Evolutionary conservation across 2,329 filamentous ascomycete genomes (phyloP).

Genomic region (Hyphodiscus sp.): DNA sequence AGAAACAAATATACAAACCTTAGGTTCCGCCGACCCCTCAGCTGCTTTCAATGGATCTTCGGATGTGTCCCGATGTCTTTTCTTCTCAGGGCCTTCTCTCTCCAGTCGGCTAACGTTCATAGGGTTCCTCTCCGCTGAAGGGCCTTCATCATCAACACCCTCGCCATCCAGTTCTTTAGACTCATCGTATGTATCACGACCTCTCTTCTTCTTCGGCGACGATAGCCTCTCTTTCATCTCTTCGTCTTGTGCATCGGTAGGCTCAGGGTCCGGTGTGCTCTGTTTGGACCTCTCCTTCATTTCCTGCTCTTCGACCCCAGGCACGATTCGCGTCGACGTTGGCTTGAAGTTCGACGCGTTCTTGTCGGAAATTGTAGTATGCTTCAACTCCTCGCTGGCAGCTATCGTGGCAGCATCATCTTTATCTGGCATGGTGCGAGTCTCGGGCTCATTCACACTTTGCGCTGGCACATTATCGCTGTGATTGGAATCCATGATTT

Average conservation of each 20-base stretch:
- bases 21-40: conserved; percentile 17
- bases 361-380: conserved; percentile 55
- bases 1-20: conserved; percentile 13
- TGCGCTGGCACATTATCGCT: conserved; percentile 19
- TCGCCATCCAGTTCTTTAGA: conserved; percentile 31
- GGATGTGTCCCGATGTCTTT: background rate
- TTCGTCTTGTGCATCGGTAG: conserved; percentile 35
- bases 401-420: conserved; percentile 60
- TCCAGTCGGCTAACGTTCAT: conserved; percentile 24
- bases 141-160: conserved; percentile 32
- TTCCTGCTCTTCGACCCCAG: conserved; percentile 27
- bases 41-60: conserved; percentile 18
- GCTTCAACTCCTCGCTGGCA: conserved; percentile 57
- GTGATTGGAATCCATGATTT: conserved; percentile 23
- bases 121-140: conserved; percentile 37
- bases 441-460: conserved; percentile 15
- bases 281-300: conserved; percentile 20
- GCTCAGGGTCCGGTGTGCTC: conserved; percentile 28
- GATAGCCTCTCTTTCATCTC: conserved; percentile 43
- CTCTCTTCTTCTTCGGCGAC: conserved; percentile 61
- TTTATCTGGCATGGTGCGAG: conserved; percentile 13
- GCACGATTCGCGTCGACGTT: conserved; percentile 21
- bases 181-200: conserved; percentile 37
- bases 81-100: background rate
- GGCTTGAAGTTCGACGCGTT: conserved; percentile 48